Conservation (phyloP, 805 yeast species). For the Cyberlindnera mycetangii region DNA sequence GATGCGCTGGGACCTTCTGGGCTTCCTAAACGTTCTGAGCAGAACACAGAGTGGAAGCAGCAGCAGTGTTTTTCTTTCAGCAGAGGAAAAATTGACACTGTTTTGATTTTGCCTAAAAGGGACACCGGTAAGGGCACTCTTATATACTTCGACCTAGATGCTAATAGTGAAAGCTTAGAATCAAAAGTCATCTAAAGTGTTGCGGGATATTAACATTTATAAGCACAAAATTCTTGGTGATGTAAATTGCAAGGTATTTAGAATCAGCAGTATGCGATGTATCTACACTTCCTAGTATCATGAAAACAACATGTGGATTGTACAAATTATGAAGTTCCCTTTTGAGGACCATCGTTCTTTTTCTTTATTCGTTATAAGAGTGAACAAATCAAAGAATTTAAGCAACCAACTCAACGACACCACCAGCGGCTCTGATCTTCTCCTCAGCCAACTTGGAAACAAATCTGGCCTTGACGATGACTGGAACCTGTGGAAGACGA, state of each 20-base stretch:
- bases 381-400: slow-evolving; percentile 40
- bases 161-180: no score
- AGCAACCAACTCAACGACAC: slow-evolving; percentile 99
- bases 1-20: no score
- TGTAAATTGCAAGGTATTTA: no score
- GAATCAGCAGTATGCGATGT: no score
- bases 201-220: no score
- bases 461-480: slow-evolving; percentile 98
- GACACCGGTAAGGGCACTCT: slow-evolving; percentile 3
- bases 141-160: no score
- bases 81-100: slow-evolving; percentile 2
- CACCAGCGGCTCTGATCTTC: slow-evolving; percentile 99
- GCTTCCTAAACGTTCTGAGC: no score
- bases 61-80: neutral
- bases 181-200: neutral
- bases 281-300: neutral
- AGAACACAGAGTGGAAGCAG: neutral
- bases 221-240: no score
- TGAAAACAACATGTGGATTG: slow-evolving; percentile 13
- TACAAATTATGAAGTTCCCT: slow-evolving; percentile 14
- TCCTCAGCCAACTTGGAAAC: slow-evolving; percentile 99
- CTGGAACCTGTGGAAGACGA: slow-evolving; percentile 95
- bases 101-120: slow-evolving; percentile 7
- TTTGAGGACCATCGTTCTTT: slow-evolving; percentile 9
- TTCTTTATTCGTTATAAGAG: slow-evolving; percentile 6